Percentiles rank a stretch among this genome's conserved stretches.
phyloP scores from a whole-genome alignment of 306 rosid species.

The Castanea sativa region DNA sequence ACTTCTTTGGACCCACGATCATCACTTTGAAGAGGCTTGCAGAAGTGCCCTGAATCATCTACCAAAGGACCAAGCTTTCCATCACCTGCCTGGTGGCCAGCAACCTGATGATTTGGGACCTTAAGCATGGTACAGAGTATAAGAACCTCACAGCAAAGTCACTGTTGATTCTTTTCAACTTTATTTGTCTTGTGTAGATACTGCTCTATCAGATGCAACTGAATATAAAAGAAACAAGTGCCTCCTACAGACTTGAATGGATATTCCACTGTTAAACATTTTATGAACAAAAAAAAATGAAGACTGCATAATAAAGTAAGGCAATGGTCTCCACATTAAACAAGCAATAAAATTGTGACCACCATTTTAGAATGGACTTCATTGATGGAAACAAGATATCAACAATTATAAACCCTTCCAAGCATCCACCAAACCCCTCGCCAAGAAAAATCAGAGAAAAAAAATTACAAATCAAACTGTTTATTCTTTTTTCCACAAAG shows the following conservation, averaged over 20 bases:
- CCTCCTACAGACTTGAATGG: not conserved
- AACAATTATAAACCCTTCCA: not conserved
- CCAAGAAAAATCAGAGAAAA: no score
- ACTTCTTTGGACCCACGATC: constrained; percentile 56
- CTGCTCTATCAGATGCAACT: not conserved
- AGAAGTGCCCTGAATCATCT: constrained; percentile 72
- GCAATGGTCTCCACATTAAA: not conserved
- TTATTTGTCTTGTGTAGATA: not conserved
- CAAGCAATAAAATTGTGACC: not conserved
- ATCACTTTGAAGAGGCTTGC: constrained; percentile 74
- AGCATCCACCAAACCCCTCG: no score
- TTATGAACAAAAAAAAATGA: not conserved
- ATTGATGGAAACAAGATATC: not conserved
- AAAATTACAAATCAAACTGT: not conserved
- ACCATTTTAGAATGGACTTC: not conserved
- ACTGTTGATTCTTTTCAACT: not conserved
- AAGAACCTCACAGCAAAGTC: constrained; percentile 2
- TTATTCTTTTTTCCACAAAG: not conserved
- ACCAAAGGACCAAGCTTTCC: constrained; percentile 75
- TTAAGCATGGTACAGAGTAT: constrained; percentile 47
- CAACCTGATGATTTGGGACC: constrained; percentile 87
- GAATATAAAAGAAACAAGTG: not conserved
- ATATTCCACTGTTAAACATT: not conserved
- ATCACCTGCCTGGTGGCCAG: constrained; percentile 59
- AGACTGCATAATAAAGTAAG: not conserved